These are phyloP conservation scores for Hygrocybe coccinea DNA, from an alignment of 768 basidiomycete species.

Conservation along the genomic window DNA sequence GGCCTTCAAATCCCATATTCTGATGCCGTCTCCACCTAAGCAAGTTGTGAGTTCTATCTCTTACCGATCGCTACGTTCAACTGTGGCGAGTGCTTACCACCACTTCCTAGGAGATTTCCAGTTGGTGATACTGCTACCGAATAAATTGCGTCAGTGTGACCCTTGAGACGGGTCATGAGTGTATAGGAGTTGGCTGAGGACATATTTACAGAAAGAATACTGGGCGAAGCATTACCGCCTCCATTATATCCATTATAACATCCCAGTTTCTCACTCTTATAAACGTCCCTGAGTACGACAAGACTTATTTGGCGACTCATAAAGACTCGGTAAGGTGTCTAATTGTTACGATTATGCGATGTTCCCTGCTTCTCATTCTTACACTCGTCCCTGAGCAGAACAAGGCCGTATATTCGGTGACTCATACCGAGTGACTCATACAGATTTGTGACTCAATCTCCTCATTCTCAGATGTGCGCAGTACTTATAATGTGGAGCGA, in stretches of 20 bases:
- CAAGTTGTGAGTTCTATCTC: no score
- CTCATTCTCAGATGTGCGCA: background rate
- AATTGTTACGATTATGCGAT: no score
- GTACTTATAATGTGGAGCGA: background rate
- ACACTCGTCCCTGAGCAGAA: no score
- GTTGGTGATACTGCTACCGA: conserved; percentile 16
- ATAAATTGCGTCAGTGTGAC: conserved; percentile 10
- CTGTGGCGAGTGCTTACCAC: conserved; percentile 10
- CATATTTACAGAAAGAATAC: background rate
- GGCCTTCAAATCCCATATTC: background rate
- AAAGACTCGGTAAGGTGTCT: no score
- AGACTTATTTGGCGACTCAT: no score
- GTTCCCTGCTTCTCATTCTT: no score
- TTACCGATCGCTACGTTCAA: no score
- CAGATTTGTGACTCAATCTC: no score
- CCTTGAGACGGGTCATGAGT: conserved; percentile 1
- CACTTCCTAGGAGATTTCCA: conserved; percentile 18
- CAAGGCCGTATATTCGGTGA: no score
- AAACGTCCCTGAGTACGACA: no score
- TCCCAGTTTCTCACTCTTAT: no score
- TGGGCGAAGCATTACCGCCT: background rate
- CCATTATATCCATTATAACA: background rate
- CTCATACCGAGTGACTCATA: no score
- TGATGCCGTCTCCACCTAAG: background rate
- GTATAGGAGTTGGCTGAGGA: conserved; percentile 6